A percentile compares a stretch with the other conserved stretches of the same genome.
Evolutionary conservation across 441 rosid species (phyloP).

Genomic region (Bocquillonia castaneifolia): DNA sequence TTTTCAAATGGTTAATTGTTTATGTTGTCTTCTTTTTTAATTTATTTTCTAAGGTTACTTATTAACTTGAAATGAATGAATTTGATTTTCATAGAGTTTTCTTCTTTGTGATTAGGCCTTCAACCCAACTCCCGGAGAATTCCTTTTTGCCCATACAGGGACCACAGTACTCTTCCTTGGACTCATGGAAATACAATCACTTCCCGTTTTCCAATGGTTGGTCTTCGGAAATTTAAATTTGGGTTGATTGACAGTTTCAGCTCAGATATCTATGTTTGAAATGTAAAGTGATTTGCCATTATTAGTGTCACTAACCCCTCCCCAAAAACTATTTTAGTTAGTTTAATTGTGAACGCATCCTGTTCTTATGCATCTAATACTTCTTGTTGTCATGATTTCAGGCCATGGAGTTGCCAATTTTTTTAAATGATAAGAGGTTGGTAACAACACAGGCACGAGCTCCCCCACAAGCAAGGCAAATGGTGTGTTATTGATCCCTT

Average conservation of each 20-base stretch:
- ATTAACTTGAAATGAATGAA: neutral
- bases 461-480: slow-evolving; percentile 61
- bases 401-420: slow-evolving; percentile 46
- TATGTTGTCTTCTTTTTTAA: slow-evolving; percentile 7
- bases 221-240: slow-evolving; percentile 18
- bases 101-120: slow-evolving; percentile 38
- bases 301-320: neutral
- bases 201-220: slow-evolving; percentile 42
- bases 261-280: slow-evolving; percentile 1
- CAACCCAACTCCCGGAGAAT: slow-evolving; percentile 26
- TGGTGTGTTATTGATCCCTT: slow-evolving; percentile 41
- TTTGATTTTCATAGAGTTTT: neutral
- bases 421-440: slow-evolving; percentile 41
- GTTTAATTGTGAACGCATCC: slow-evolving; percentile 7
- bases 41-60: neutral
- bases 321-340: neutral
- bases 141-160: slow-evolving; percentile 38
- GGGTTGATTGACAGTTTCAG: slow-evolving; percentile 4
- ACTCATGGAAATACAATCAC: slow-evolving; percentile 32
- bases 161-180: slow-evolving; percentile 35
- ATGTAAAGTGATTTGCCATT: neutral
- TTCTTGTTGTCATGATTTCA: slow-evolving; percentile 21
- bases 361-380: neutral
- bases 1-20: slow-evolving; percentile 42
- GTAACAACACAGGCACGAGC: slow-evolving; percentile 52